Evolutionary conservation across 2,329 filamentous ascomycete genomes (phyloP).

Genomic region (Fusarium dlaminii): DNA sequence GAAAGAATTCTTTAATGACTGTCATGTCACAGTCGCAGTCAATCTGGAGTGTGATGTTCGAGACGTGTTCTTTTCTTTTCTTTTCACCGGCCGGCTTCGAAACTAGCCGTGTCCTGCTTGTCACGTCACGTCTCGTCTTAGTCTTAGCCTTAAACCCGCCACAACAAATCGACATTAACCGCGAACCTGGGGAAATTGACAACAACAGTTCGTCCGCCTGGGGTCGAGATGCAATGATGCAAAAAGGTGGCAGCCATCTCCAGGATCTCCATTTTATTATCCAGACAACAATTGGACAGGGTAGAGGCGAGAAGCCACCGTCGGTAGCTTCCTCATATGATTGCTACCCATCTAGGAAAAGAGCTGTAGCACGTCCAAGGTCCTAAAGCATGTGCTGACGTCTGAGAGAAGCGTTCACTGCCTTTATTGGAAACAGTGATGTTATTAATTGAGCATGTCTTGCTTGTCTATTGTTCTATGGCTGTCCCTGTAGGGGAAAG

Average conservation of each 20-base stretch:
- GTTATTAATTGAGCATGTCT: slow-evolving; percentile 19
- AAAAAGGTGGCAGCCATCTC: slow-evolving; percentile 30
- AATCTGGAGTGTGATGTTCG: slow-evolving; percentile 22
- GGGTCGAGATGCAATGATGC: neutral
- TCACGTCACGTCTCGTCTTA: neutral
- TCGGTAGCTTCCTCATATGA: slow-evolving; percentile 15
- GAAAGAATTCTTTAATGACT: slow-evolving; percentile 7
- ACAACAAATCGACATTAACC: slow-evolving; percentile 1
- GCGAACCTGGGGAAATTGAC: slow-evolving; percentile 9
- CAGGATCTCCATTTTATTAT: slow-evolving; percentile 25
- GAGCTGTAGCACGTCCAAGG: slow-evolving; percentile 20
- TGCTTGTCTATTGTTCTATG: slow-evolving; percentile 6
- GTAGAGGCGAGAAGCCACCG: neutral
- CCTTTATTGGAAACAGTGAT: slow-evolving; percentile 12
- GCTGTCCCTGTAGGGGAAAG: neutral
- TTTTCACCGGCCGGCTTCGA: neutral
- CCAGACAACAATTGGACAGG: slow-evolving; percentile 11
- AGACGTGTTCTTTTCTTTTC: slow-evolving; percentile 25
- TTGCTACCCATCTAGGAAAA: slow-evolving; percentile 25
- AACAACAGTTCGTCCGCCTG: neutral
- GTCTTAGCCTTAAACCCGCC: neutral
- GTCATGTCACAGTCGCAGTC: slow-evolving; percentile 4
- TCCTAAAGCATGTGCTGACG: slow-evolving; percentile 3
- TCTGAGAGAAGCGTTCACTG: slow-evolving; percentile 1
- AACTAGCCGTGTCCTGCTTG: slow-evolving; percentile 1